Conservation (phyloP, 805 yeast genomes). For the Hanseniaspora clermontiae region DNA sequence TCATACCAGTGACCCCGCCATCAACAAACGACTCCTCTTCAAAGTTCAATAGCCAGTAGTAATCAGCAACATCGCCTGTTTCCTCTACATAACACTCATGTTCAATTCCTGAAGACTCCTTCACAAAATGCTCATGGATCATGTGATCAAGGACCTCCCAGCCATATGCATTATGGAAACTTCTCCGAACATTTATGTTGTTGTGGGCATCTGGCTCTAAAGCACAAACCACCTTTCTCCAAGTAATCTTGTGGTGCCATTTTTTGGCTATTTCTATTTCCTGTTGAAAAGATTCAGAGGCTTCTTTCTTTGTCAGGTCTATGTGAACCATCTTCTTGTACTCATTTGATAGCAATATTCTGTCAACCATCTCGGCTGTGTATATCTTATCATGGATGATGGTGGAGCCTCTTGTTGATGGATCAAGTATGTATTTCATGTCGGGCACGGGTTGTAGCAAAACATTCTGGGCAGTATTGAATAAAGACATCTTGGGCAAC, state of each 20-base stretch:
- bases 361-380: slow-evolving; percentile 38
- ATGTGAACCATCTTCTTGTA: slow-evolving; percentile 16
- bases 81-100: slow-evolving; percentile 12
- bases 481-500: slow-evolving; percentile 54
- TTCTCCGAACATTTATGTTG: slow-evolving; percentile 56
- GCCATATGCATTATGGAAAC: slow-evolving; percentile 70
- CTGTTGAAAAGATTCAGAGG: slow-evolving; percentile 21
- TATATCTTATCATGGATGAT: slow-evolving; percentile 62
- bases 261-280: slow-evolving; percentile 61
- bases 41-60: slow-evolving; percentile 39
- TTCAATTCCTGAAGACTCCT: slow-evolving; percentile 8
- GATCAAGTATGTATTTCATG: slow-evolving; percentile 47
- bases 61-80: slow-evolving; percentile 24
- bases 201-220: slow-evolving; percentile 67
- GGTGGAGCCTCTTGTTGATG: slow-evolving; percentile 41
- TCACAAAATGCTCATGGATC: slow-evolving; percentile 45
- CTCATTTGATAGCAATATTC: slow-evolving; percentile 10
- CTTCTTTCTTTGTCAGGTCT: slow-evolving; percentile 13
- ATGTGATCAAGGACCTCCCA: slow-evolving; percentile 72
- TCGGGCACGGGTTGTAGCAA: slow-evolving; percentile 63
- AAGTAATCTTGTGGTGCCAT: slow-evolving; percentile 53
- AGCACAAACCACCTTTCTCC: slow-evolving; percentile 61
- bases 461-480: slow-evolving; percentile 56
- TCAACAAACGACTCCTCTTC: slow-evolving; percentile 28
- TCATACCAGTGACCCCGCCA: slow-evolving; percentile 63